Conservation (phyloP, 768 basidiomycete species). For the Solioccasus polychromus region DNA sequence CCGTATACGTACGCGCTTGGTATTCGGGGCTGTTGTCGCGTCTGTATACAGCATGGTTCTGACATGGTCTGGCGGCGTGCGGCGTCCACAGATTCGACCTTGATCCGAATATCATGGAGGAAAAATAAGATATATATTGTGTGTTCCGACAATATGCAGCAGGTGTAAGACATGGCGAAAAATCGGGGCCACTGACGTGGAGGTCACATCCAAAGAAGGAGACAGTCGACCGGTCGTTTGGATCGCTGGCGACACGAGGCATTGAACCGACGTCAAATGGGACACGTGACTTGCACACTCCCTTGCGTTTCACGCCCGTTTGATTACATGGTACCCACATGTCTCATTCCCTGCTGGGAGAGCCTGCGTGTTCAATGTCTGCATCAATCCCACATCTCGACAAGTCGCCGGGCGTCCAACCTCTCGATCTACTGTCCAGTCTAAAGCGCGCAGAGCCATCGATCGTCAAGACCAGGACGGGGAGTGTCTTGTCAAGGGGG, state of each 20-base stretch:
- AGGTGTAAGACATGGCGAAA: too few species aligned
- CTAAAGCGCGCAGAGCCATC: slow-evolving; percentile 67
- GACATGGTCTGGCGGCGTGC: neutral
- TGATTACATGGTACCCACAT: neutral
- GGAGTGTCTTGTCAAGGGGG: slow-evolving; percentile 81
- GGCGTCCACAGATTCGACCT: neutral
- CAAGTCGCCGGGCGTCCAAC: slow-evolving; percentile 17
- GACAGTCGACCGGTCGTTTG: too few species aligned
- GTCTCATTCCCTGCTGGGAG: neutral
- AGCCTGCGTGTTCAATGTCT: slow-evolving; percentile 9
- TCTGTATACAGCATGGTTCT: slow-evolving; percentile 1
- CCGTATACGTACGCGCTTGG: slow-evolving; percentile 1
- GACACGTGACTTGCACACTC: slow-evolving; percentile 9
- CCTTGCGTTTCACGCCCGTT: too few species aligned
- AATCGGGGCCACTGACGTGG: neutral
- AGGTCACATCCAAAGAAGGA: too few species aligned
- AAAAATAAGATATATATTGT: too few species aligned
- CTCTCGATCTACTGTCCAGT: slow-evolving; percentile 60
- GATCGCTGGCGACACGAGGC: too few species aligned
- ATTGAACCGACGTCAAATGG: too few species aligned
- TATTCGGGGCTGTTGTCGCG: neutral
- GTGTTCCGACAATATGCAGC: too few species aligned
- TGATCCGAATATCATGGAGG: slow-evolving; percentile 12
- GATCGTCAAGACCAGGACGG: slow-evolving; percentile 78
- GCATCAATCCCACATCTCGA: slow-evolving; percentile 5